Evolutionary conservation across 2,329 filamentous ascomycete genomes (phyloP).

Genomic region (Diaporthe humulicola): DNA sequence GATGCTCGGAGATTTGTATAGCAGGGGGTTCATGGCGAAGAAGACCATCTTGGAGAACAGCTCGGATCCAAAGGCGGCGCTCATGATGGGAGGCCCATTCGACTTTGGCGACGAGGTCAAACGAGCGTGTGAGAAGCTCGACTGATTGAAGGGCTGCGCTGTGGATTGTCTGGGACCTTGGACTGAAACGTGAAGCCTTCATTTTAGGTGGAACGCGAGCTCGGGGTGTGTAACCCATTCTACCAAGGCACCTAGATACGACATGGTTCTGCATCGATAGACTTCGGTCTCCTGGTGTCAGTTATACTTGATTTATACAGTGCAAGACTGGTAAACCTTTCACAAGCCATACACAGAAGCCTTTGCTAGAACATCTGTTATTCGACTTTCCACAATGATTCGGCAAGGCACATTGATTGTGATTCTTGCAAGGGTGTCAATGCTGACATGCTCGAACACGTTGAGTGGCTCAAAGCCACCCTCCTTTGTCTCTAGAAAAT

Average conservation of each 20-base stretch:
- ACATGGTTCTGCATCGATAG: neutral
- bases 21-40: neutral
- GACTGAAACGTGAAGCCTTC: neutral
- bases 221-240: no score
- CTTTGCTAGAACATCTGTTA: no score
- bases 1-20: neutral
- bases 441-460: no score
- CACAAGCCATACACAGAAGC: no score
- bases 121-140: neutral
- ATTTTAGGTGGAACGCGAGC: neutral
- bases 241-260: neutral
- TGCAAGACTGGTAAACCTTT: no score
- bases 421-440: no score
- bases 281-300: no score
- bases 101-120: slow-evolving; percentile 9
- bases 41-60: slow-evolving; percentile 8
- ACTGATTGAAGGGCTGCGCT: neutral
- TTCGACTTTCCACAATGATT: no score
- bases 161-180: neutral
- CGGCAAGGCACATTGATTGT: no score
- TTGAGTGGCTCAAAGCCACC: no score
- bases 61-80: neutral
- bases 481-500: no score
- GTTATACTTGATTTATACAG: no score
- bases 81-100: neutral